Conservation (phyloP, 148 eudicot species). For the Amaranthus cruentus region DNA sequence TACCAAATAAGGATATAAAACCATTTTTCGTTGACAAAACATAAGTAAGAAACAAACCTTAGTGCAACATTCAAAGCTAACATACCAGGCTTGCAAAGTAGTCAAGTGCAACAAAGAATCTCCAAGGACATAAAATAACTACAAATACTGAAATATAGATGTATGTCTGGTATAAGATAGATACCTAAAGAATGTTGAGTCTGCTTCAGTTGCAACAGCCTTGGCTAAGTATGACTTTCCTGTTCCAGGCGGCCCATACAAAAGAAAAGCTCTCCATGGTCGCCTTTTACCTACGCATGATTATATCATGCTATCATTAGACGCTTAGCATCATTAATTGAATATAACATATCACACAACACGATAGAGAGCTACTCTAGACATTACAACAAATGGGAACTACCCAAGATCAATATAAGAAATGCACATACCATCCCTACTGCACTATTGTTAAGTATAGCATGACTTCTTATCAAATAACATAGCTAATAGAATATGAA, state of each 20-base stretch:
- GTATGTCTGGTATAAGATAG: not conserved
- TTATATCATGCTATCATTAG: constrained; percentile 9
- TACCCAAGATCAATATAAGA: not conserved
- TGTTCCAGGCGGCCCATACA: constrained; percentile 98
- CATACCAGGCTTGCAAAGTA: too few species aligned
- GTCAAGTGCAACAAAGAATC: too few species aligned
- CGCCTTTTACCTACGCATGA: constrained; percentile 68
- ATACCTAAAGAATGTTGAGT: constrained; percentile 94
- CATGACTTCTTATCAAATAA: not conserved
- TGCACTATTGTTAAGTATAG: not conserved
- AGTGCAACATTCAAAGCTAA: too few species aligned
- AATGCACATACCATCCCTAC: not conserved
- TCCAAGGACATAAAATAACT: not conserved
- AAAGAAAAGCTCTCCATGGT: constrained; percentile 98
- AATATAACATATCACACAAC: not conserved
- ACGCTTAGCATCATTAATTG: not conserved
- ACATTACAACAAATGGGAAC: not conserved
- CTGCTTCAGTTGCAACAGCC: constrained; percentile 99
- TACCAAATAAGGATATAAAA: too few species aligned
- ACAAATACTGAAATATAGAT: not conserved
- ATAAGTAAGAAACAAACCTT: too few species aligned
- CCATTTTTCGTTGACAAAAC: too few species aligned
- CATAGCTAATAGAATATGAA: not conserved
- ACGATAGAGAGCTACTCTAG: not conserved
- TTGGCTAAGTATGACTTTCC: constrained; percentile 97